A percentile compares a stretch with the other conserved stretches of the same genome.
phyloP scores from a whole-genome alignment of 768 basidiomycete genomes.

The Coprinopsis sp. region DNA sequence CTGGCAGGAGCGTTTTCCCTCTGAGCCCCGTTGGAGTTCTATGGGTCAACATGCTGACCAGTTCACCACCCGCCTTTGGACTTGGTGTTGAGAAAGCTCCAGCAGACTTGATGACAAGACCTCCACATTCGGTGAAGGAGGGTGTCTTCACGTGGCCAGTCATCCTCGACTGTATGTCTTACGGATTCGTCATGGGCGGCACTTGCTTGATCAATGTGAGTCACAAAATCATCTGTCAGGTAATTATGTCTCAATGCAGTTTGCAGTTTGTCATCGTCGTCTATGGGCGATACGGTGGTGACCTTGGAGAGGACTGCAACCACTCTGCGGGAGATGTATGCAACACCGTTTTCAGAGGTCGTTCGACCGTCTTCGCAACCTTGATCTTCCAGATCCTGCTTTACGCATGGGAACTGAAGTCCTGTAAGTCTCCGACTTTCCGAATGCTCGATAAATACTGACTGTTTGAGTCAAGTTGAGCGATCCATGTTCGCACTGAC shows the following conservation, averaged over 20 bases:
- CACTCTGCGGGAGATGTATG: conserved; percentile 22
- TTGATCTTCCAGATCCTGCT: conserved; percentile 34
- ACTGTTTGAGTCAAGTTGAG: conserved; percentile 23
- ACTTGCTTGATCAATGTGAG: conserved; percentile 30
- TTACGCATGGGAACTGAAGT: conserved; percentile 34
- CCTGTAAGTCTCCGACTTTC: conserved; percentile 22
- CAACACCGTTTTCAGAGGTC: conserved; percentile 28
- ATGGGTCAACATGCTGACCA: conserved; percentile 47
- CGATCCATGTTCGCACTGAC: conserved; percentile 34
- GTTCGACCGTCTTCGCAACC: conserved; percentile 34
- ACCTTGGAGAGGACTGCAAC: conserved; percentile 30
- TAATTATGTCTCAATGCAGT: background rate
- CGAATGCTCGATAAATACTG: background rate
- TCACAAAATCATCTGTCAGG: background rate
- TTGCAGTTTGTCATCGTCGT: conserved; percentile 33
- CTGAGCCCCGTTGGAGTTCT: conserved; percentile 49
- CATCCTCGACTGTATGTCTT: conserved; percentile 32
- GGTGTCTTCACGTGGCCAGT: conserved; percentile 37
- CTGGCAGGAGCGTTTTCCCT: conserved; percentile 49
- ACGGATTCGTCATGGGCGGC: conserved; percentile 34
- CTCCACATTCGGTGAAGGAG: conserved; percentile 34
- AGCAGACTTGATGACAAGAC: conserved; percentile 44
- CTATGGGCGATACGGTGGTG: conserved; percentile 28
- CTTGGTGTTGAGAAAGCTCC: conserved; percentile 50
- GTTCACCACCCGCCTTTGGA: conserved; percentile 52